Conservation (phyloP, 768 basidiomycete species). For the Agaricus blazei region DNA sequence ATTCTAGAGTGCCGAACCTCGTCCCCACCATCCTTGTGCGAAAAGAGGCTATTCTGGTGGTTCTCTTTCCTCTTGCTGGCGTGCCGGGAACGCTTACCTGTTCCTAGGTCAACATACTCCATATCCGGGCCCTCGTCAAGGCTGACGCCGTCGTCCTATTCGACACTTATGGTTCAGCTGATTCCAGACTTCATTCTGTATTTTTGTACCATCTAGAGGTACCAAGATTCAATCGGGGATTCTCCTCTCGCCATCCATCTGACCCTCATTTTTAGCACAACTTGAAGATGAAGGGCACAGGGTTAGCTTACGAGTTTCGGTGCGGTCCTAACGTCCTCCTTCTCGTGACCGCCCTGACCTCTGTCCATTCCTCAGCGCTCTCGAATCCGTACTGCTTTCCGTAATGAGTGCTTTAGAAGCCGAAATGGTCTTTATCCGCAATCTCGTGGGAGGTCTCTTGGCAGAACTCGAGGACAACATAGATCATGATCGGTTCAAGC, state of each 20-base stretch:
- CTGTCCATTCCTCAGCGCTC: conserved; percentile 47
- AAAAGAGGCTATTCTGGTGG: conserved; percentile 82
- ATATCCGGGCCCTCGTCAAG: conserved; percentile 93
- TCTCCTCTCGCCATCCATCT: background rate
- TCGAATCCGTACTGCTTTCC: conserved; percentile 90
- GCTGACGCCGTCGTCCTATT: conserved; percentile 89
- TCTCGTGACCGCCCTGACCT: background rate
- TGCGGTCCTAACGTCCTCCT: conserved; percentile 23
- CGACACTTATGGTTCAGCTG: conserved; percentile 84
- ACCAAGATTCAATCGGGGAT: conserved; percentile 8
- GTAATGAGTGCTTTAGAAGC: conserved; percentile 91
- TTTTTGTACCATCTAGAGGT: conserved; percentile 89
- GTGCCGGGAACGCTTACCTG: conserved; percentile 8
- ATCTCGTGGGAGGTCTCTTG: conserved; percentile 83
- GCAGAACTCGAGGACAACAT: conserved; percentile 95
- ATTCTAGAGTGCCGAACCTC: conserved; percentile 89
- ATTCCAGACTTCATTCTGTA: conserved; percentile 81
- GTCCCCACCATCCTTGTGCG: conserved; percentile 91
- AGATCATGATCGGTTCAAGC: conserved; percentile 90
- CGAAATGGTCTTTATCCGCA: conserved; percentile 92
- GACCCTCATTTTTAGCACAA: conserved; percentile 55
- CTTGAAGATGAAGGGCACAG: conserved; percentile 63
- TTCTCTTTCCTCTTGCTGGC: conserved; percentile 13
- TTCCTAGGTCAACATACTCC: conserved; percentile 81
- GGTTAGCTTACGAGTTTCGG: conserved; percentile 88